Base-by-base conservation (phyloP, 495 filamentous ascomycete species). In the Hypoxylon lenormandii region DNA sequence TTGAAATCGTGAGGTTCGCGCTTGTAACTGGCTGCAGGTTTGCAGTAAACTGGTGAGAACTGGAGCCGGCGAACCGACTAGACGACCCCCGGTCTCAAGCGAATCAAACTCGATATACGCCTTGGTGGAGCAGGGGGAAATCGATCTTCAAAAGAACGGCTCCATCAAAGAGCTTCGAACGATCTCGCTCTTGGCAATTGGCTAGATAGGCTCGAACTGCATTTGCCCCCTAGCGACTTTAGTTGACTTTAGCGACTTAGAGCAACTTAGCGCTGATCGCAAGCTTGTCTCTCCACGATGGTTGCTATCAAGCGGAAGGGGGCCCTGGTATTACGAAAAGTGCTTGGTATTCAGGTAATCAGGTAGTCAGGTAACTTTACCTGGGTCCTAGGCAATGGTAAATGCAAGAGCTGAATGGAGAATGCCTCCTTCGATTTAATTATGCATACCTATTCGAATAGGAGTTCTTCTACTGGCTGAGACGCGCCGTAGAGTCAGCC, bases 141-240 rank as follows among this genome's bases (percentile, higher is more conserved):
- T 71, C 68, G 68, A 71, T 71, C 68, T 71, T 66, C 52, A 46
- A 36, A 61, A 53, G 60, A 65, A 63, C 68, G 62, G 68, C 57
- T 53, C 62, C 61, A 45, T 65, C 56, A 6, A 6, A 64, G 43
- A 60, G 55, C 51, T 62, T 62, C 45, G 57, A 71, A 71, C 68
- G 68, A 71, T 71, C 68, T 70, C 56, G 56, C 58, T 63, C 68
- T 71, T 71, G 68, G 68, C 68, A 55, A 60, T 60, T 55, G 61
- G 50, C 45, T 65, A 61, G 52, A 65, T n/a, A 52, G 28, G 23
- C 21, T 48, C 48, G 56, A 64, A 47, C 58, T 71, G 45, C 23
- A 5, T 7, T 7, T 11, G 4, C 30, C 30, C 30, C 10, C 26
- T 28, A 28, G 26, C 26, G 26, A 28, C 26, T 7, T 7, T 7